Evolutionary conservation across 805 yeast species (phyloP).

Genomic region (Spencermartinsiella europaea): DNA sequence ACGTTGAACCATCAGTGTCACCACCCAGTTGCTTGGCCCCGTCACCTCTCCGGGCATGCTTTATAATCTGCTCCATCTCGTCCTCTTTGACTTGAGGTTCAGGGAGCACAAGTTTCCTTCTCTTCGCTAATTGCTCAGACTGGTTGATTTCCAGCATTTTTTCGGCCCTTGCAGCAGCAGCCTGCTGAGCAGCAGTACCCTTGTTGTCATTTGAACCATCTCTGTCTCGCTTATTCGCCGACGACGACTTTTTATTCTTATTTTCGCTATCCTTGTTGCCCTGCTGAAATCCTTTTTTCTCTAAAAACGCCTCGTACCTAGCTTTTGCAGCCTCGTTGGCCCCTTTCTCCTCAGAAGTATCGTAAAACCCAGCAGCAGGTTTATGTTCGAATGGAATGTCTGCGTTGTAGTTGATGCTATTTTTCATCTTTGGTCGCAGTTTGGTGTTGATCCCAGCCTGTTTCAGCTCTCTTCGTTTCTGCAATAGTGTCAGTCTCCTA

Average conservation of each 20-base stretch:
- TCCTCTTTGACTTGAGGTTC: slow-evolving; percentile 31
- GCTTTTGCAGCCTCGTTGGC: slow-evolving; percentile 35
- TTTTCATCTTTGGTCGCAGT: slow-evolving; percentile 47
- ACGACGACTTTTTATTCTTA: slow-evolving; percentile 20
- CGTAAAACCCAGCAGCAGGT: slow-evolving; percentile 66
- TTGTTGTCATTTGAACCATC: slow-evolving; percentile 21
- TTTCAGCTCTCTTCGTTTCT: slow-evolving; percentile 47
- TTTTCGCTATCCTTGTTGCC: slow-evolving; percentile 6
- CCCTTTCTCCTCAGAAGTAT: slow-evolving; percentile 53
- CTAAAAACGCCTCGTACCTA: slow-evolving; percentile 39
- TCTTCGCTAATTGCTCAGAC: slow-evolving; percentile 33
- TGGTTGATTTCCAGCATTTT: slow-evolving; percentile 27
- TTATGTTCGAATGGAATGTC: slow-evolving; percentile 75
- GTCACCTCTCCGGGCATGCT: slow-evolving; percentile 23
- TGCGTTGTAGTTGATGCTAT: slow-evolving; percentile 73
- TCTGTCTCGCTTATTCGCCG: slow-evolving; percentile 15
- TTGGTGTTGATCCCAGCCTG: slow-evolving; percentile 26
- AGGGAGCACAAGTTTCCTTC: slow-evolving; percentile 36
- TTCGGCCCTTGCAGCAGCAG: slow-evolving; percentile 25
- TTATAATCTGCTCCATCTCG: slow-evolving; percentile 30
- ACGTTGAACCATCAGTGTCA: slow-evolving; percentile 12
- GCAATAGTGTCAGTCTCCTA: slow-evolving; percentile 65
- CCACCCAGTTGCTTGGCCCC: slow-evolving; percentile 18
- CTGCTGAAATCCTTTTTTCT: slow-evolving; percentile 28
- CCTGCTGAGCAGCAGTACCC: slow-evolving; percentile 26